These are phyloP conservation scores for Myriosclerotinia scirpicola DNA, from an alignment of 2,329 filamentous ascomycete genomes.

Conservation along the genomic window DNA sequence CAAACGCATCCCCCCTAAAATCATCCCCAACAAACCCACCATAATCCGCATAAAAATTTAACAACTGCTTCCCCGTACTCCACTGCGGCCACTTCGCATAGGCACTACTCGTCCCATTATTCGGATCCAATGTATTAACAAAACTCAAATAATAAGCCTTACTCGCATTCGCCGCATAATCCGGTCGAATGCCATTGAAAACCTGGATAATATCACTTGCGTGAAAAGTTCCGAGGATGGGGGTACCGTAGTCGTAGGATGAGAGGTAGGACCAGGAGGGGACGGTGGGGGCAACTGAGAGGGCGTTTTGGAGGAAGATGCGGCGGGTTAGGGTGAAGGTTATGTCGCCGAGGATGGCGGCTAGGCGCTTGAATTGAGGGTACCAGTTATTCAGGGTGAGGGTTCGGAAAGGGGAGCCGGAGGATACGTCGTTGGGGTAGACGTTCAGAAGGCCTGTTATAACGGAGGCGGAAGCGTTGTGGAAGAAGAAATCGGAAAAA, in stretches of 20 bases:
- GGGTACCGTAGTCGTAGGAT: conserved; percentile 69
- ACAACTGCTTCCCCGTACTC: conserved; percentile 50
- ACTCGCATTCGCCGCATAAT: conserved; percentile 55
- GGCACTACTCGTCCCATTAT: conserved; percentile 50
- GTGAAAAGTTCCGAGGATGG: conserved; percentile 75
- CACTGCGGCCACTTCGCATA: conserved; percentile 54
- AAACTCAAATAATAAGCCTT: conserved; percentile 74
- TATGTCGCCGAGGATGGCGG: conserved; percentile 73
- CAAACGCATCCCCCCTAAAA: conserved; percentile 49
- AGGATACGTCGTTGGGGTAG: conserved; percentile 52
- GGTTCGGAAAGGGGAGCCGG: conserved; percentile 73
- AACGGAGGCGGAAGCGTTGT: conserved; percentile 50
- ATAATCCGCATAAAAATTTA: conserved; percentile 47
- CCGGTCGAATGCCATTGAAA: conserved; percentile 48
- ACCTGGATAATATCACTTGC: conserved; percentile 67
- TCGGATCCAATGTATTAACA: conserved; percentile 69
- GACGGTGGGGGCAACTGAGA: conserved; percentile 53
- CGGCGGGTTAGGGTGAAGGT: conserved; percentile 73
- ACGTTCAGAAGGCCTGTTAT: conserved; percentile 58
- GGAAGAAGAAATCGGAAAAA: conserved; percentile 60
- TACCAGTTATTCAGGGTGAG: conserved; percentile 68
- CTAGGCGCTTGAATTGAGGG: conserved; percentile 74
- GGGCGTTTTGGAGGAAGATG: conserved; percentile 54
- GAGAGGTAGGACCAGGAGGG: conserved; percentile 74
- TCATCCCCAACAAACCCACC: conserved; percentile 47